Conservation (phyloP, 2,329 filamentous ascomycete species). For the Venturia asperata region DNA sequence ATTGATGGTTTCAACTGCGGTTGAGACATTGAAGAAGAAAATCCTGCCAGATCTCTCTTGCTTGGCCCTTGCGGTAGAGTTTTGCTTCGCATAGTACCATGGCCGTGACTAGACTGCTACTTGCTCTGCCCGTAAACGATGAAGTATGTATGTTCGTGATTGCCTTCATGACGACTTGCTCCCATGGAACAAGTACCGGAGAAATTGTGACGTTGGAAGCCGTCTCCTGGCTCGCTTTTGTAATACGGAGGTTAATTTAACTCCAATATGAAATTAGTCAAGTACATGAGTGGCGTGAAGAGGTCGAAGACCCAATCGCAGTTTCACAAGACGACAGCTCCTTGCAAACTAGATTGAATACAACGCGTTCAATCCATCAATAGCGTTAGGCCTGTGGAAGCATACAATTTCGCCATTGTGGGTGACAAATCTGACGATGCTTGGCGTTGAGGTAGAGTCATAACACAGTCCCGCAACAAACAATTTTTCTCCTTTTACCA, state of each 20-base stretch:
- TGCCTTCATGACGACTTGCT: not conserved
- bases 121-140: too few relatives aligned
- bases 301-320: not conserved
- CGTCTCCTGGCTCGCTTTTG: not conserved
- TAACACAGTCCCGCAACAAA: not conserved
- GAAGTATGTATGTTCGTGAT: not conserved
- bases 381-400: not conserved
- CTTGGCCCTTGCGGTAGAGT: not conserved
- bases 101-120: not conserved
- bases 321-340: not conserved
- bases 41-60: not conserved
- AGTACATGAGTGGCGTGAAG: not conserved
- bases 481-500: not conserved
- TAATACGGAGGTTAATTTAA: too few relatives aligned
- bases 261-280: not conserved
- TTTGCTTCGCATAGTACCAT: not conserved
- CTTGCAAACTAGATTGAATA: not conserved
- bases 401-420: not conserved
- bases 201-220: not conserved
- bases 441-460: not conserved
- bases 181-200: not conserved
- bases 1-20: conserved; percentile 8
- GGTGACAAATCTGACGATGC: not conserved
- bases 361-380: not conserved
- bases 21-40: conserved; percentile 13